phyloP scores from a whole-genome alignment of 2,329 filamentous ascomycete species.

The Fusarium siculi region DNA sequence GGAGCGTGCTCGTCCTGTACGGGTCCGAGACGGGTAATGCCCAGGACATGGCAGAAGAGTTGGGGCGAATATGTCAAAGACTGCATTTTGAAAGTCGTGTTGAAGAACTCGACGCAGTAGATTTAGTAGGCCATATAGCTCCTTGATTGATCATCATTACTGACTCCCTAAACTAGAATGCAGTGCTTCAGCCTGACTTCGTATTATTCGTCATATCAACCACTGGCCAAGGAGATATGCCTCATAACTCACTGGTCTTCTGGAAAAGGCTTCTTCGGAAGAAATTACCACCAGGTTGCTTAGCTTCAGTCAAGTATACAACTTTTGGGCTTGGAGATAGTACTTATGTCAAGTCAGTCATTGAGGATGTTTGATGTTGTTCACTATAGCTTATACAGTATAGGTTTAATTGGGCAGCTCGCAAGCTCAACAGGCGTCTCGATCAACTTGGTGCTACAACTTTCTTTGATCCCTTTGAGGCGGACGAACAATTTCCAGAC shows the following conservation, averaged over 20 bases:
- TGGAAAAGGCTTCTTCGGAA: conserved; percentile 88
- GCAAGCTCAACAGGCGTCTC: conserved; percentile 87
- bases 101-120: conserved; percentile 79
- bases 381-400: not conserved
- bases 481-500: conserved; percentile 92
- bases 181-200: conserved; percentile 63
- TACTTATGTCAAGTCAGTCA: conserved; percentile 84
- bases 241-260: conserved; percentile 81
- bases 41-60: conserved; percentile 88
- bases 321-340: conserved; percentile 94
- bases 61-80: conserved; percentile 78
- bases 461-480: conserved; percentile 83
- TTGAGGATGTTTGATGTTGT: not conserved
- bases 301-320: conserved; percentile 77
- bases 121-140: conserved; percentile 69
- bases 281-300: conserved; percentile 76
- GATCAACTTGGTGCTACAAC: conserved; percentile 83
- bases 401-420: conserved; percentile 92
- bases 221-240: conserved; percentile 93
- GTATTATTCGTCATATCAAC: conserved; percentile 89
- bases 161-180: conserved; percentile 54
- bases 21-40: conserved; percentile 96
- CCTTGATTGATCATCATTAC: not conserved
- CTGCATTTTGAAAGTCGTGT: conserved; percentile 82
- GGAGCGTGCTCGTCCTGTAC: conserved; percentile 79